phyloP scores from a whole-genome alignment of 208 protist species.

The Novymonas esmeraldas region DNA sequence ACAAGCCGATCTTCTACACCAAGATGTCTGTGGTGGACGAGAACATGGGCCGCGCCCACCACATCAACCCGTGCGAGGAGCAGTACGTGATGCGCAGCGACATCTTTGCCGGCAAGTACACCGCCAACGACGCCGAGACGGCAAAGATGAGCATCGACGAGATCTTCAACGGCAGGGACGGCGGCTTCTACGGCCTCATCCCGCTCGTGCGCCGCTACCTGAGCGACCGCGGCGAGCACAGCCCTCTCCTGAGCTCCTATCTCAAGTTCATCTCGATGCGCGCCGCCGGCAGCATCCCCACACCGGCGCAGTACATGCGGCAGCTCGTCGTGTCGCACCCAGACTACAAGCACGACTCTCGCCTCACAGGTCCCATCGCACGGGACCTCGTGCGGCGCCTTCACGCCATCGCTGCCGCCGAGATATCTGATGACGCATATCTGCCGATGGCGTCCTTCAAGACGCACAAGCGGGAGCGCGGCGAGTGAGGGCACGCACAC shows the following conservation, averaged over 20 bases:
- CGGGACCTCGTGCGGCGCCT: constrained; percentile 86
- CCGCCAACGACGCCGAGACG: constrained; percentile 56
- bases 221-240: constrained; percentile 64
- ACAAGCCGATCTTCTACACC: constrained; percentile 96
- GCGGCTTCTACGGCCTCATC: constrained; percentile 93
- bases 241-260: constrained; percentile 81
- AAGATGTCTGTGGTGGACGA: constrained; percentile 97
- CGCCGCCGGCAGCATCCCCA: constrained; percentile 94
- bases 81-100: constrained; percentile 96
- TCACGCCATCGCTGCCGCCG: constrained; percentile 53
- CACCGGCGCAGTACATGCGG: constrained; percentile 94
- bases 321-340: constrained; percentile 94
- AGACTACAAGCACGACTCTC: constrained; percentile 95
- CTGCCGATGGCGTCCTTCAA: constrained; percentile 56
- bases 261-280: constrained; percentile 93
- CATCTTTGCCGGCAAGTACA: constrained; percentile 60
- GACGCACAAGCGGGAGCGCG: constrained; percentile 32
- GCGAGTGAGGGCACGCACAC: constrained; percentile 5
- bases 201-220: constrained; percentile 92
- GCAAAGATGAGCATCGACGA: constrained; percentile 93
- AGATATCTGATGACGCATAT: constrained; percentile 54
- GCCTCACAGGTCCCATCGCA: constrained; percentile 90
- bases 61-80: constrained; percentile 83
- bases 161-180: constrained; percentile 95
- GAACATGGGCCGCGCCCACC: constrained; percentile 96